phyloP scores from a whole-genome alignment of 108 stramenopile genomes.

The Cyclostephanos tholiformis region DNA sequence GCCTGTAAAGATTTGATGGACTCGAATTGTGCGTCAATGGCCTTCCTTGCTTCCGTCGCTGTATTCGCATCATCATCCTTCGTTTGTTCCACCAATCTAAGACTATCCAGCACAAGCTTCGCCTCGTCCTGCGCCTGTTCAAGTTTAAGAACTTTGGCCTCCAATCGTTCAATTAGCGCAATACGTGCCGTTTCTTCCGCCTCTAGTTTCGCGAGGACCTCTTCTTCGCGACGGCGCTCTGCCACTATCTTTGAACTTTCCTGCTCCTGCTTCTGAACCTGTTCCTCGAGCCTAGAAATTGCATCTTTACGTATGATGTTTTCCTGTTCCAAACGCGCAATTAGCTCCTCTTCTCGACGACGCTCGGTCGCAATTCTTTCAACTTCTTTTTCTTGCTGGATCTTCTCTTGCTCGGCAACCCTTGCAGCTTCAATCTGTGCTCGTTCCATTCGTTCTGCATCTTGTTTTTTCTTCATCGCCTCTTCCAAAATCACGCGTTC shows the following conservation, averaged over 20 bases:
- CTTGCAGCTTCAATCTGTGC: not conserved
- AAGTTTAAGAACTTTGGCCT: constrained; percentile 9
- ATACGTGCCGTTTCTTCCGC: constrained; percentile 7
- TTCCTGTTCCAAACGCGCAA: constrained; percentile 4
- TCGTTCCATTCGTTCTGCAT: not conserved
- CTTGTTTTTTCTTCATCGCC: not conserved
- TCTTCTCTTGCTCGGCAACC: constrained; percentile 8
- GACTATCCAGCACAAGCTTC: not conserved
- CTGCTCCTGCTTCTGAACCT: constrained; percentile 7
- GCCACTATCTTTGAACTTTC: not conserved
- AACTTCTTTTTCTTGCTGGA: constrained; percentile 4
- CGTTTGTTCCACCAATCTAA: not conserved
- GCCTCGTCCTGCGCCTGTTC: constrained; percentile 2
- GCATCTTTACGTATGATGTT: not conserved
- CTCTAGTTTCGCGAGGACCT: not conserved
- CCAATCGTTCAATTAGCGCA: not conserved
- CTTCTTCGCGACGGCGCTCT: constrained; percentile 9
- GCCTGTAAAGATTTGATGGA: constrained; percentile 5
- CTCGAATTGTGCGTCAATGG: constrained; percentile 1
- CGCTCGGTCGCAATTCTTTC: constrained; percentile 2
- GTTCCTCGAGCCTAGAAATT: constrained; percentile 1
- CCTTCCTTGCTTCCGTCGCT: constrained; percentile 9
- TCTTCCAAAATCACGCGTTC: not conserved
- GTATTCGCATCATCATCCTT: constrained; percentile 9
- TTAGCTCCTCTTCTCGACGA: not conserved